These are phyloP conservation scores for Rubia tinctorum DNA, from an alignment of 305 asterid genomes.

Conservation along the genomic window DNA sequence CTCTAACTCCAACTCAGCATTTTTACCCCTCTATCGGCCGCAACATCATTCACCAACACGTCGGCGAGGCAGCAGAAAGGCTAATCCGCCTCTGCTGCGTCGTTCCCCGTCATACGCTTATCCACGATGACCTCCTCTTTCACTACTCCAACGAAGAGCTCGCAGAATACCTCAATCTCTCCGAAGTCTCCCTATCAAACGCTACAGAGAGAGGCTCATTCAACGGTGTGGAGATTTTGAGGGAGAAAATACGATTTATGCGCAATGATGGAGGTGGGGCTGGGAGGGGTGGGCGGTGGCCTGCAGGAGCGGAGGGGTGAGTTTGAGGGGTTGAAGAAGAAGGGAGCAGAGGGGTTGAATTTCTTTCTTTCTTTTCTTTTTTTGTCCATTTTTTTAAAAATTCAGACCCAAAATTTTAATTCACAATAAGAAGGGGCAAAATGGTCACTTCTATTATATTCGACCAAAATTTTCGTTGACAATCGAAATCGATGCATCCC, in stretches of 20 bases:
- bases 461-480: no score
- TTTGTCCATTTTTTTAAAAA: no score
- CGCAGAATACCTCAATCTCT: conserved; percentile 42
- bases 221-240: conserved; percentile 42
- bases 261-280: no score
- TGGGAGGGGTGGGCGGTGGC: no score
- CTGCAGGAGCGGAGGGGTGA: no score
- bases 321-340: no score
- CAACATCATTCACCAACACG: conserved; percentile 57
- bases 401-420: no score
- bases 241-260: conserved; percentile 50
- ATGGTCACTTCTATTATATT: no score
- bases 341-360: no score
- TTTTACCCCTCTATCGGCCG: conserved; percentile 75
- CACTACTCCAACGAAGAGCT: conserved; percentile 60
- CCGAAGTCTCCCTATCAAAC: conserved; percentile 36
- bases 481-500: no score
- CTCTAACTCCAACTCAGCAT: conserved; percentile 81
- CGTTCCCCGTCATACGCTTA: conserved; percentile 61
- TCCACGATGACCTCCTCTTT: conserved; percentile 57
- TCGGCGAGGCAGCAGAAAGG: conserved; percentile 64
- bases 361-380: no score
- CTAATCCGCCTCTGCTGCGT: conserved; percentile 70
- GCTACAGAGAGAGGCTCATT: conserved; percentile 27
- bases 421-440: no score